Evolutionary conservation across 2,329 filamentous ascomycete species (phyloP).

Genomic region (Myriangium duriaei): DNA sequence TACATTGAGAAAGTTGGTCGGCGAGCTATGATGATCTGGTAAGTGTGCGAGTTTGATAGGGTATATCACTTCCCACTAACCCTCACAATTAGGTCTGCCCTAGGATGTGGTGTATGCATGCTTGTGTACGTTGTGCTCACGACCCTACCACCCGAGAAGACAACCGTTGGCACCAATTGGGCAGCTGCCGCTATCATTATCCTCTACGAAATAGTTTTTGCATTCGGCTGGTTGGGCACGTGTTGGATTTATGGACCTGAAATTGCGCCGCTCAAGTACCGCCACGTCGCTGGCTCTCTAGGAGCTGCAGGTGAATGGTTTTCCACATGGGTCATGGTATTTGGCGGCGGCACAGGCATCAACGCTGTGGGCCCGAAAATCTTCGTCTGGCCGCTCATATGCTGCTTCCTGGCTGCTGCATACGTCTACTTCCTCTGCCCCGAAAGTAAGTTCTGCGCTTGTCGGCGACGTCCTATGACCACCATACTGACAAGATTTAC

Average conservation of each 20-base stretch:
- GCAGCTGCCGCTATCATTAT: constrained; percentile 19
- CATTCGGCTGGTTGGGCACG: constrained; percentile 22
- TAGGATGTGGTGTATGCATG: constrained; percentile 19
- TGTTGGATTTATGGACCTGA: constrained; percentile 26
- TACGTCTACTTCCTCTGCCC: constrained; percentile 19
- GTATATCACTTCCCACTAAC: neutral
- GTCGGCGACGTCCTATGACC: neutral
- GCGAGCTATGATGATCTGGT: constrained; percentile 20
- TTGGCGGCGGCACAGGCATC: constrained; percentile 24
- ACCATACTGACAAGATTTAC: no score
- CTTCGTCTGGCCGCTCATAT: constrained; percentile 27
- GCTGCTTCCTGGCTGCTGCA: constrained; percentile 18
- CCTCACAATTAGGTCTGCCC: constrained; percentile 11
- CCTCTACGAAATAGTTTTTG: constrained; percentile 20
- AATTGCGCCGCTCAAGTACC: constrained; percentile 26
- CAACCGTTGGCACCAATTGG: constrained; percentile 17
- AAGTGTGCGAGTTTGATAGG: neutral
- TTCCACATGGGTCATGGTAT: constrained; percentile 25
- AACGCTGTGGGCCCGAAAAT: constrained; percentile 26
- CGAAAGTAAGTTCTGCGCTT: no score
- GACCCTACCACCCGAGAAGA: constrained; percentile 13
- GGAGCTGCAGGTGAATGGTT: constrained; percentile 28
- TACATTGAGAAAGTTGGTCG: constrained; percentile 24
- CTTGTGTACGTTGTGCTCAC: constrained; percentile 18
- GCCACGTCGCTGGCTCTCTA: constrained; percentile 24